Evolutionary conservation across 2,329 filamentous ascomycete species (phyloP).

Genomic region (Cucurbitaria berberidis): DNA sequence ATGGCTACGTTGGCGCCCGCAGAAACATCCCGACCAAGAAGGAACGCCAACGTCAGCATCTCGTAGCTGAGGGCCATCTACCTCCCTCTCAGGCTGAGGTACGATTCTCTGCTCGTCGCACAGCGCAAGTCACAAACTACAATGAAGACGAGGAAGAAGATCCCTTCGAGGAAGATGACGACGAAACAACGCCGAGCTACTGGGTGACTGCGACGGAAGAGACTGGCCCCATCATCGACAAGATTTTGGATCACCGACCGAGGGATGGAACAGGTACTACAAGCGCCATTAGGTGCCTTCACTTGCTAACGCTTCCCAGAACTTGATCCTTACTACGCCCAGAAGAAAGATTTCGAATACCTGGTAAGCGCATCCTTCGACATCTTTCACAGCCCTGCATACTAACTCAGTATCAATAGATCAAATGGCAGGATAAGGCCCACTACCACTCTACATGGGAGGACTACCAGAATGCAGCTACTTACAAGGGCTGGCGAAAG

Average conservation of each 20-base stretch:
- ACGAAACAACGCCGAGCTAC: conserved; percentile 71
- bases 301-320: conserved; percentile 35
- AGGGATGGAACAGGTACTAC: conserved; percentile 64
- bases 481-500: conserved; percentile 83
- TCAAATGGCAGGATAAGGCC: conserved; percentile 97
- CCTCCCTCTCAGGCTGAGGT: conserved; percentile 76
- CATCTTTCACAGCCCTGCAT: not conserved
- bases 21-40: conserved; percentile 73
- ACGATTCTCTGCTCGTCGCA: conserved; percentile 87
- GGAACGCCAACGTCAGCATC: conserved; percentile 72
- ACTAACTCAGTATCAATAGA: conserved; percentile 54
- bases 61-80: conserved; percentile 65
- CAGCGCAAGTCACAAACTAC: conserved; percentile 74
- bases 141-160: conserved; percentile 70
- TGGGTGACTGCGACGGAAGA: conserved; percentile 75
- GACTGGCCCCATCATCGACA: conserved; percentile 84
- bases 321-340: conserved; percentile 39
- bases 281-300: not conserved
- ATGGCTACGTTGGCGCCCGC: conserved; percentile 78
- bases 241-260: conserved; percentile 84
- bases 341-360: conserved; percentile 84
- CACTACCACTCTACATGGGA: conserved; percentile 98
- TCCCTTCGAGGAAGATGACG: conserved; percentile 63
- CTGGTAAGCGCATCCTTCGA: conserved; percentile 53
- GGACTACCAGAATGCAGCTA: conserved; percentile 72